Evolutionary conservation across 179 eudicot species (phyloP).

Genomic region (Carnegiea gigantea): DNA sequence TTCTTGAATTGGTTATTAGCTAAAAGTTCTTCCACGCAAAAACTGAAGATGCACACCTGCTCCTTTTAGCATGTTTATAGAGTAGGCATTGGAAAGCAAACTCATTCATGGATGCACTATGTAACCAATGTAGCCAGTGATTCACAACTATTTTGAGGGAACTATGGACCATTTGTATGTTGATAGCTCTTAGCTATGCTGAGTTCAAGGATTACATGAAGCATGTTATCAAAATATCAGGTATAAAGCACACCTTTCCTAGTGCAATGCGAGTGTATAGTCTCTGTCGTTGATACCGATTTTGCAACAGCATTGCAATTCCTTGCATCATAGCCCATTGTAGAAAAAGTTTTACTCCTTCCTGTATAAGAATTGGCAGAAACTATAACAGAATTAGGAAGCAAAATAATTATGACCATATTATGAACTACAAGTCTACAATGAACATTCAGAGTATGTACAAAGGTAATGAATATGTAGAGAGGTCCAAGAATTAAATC

Average conservation of each 20-base stretch:
- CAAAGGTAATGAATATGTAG: background rate
- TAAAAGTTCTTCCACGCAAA: background rate
- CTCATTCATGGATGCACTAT: background rate
- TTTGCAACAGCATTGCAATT: slow-evolving; percentile 92
- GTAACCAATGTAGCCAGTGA: background rate
- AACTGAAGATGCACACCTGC: background rate
- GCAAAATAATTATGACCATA: background rate
- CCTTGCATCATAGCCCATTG: slow-evolving; percentile 92
- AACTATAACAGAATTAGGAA: slow-evolving; percentile 3
- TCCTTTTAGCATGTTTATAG: background rate
- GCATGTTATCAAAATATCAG: slow-evolving; percentile 11
- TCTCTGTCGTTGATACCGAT: slow-evolving; percentile 92
- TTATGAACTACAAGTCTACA: too few relatives aligned
- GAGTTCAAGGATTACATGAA: background rate
- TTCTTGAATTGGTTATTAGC: background rate
- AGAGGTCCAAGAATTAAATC: background rate
- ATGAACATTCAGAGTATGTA: background rate
- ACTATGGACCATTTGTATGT: background rate
- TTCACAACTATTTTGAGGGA: background rate
- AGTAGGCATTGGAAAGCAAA: background rate
- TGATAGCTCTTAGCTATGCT: background rate
- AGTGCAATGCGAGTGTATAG: slow-evolving; percentile 94
- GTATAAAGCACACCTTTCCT: slow-evolving; percentile 65
- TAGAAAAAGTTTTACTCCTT: slow-evolving; percentile 75
- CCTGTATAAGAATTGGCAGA: slow-evolving; percentile 45